phyloP scores from a whole-genome alignment of 306 rosid genomes.

The Cucumis sativus region DNA sequence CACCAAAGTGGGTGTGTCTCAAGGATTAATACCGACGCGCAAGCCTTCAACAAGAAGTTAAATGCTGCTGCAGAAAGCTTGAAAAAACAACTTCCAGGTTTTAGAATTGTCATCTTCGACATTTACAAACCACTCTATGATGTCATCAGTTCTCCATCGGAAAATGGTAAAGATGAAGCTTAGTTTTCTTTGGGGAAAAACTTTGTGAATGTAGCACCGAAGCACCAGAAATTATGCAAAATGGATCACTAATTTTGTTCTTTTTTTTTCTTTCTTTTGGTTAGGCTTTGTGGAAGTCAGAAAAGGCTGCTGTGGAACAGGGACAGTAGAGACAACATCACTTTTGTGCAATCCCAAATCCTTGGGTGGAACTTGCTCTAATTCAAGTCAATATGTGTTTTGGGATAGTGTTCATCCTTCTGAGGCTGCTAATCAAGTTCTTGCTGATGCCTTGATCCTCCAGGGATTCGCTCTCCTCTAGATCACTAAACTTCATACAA shows the following conservation, averaged over 20 bases:
- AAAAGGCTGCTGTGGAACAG: conserved; percentile 96
- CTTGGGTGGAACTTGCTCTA: conserved; percentile 79
- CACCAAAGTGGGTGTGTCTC: conserved; percentile 65
- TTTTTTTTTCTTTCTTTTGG: neutral
- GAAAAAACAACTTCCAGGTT: conserved; percentile 69
- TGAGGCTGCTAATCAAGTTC: conserved; percentile 71
- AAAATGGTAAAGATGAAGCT: conserved; percentile 35
- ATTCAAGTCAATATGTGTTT: conserved; percentile 83
- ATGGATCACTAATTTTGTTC: neutral
- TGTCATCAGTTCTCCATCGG: conserved; percentile 61
- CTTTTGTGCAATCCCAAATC: conserved; percentile 68
- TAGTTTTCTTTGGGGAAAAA: neutral
- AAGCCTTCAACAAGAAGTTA: conserved; percentile 68
- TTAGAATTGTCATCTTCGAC: conserved; percentile 66
- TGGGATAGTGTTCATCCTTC: conserved; percentile 97
- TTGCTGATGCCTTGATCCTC: conserved; percentile 57
- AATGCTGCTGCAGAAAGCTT: conserved; percentile 54
- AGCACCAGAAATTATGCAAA: neutral
- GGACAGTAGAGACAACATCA: conserved; percentile 52
- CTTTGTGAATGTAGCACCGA: neutral
- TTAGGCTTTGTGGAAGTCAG: conserved; percentile 67
- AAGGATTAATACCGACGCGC: conserved; percentile 62
- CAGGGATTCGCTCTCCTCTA: conserved; percentile 61
- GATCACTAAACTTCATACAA: conserved; percentile 12
- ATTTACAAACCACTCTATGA: conserved; percentile 69